Conservation (phyloP, 2,329 filamentous ascomycete genomes). For the Talaromyces sp. region DNA sequence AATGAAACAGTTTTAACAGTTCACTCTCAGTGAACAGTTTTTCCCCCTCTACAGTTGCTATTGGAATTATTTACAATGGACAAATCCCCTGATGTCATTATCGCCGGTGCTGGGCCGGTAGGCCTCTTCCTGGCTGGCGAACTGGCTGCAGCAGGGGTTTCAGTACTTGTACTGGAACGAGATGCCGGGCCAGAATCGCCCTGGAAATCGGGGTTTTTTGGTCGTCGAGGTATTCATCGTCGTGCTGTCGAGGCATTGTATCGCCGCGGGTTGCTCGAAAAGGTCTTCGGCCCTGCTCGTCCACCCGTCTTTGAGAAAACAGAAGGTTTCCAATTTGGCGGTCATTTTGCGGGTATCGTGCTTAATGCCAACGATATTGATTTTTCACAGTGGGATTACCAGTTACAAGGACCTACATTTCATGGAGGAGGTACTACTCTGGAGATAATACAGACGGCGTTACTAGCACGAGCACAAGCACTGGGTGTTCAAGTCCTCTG, state of each 20-base stretch:
- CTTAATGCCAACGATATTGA: slow-evolving; percentile 16
- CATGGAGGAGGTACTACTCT: slow-evolving; percentile 8
- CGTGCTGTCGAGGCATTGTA: slow-evolving; percentile 31
- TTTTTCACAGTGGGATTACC: slow-evolving; percentile 8
- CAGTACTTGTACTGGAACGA: background rate
- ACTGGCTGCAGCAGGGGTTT: background rate
- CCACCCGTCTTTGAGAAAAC: slow-evolving; percentile 11
- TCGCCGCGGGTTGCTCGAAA: slow-evolving; percentile 33
- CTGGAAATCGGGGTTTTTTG: slow-evolving; percentile 22
- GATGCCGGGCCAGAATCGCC: slow-evolving; percentile 14
- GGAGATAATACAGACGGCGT: background rate
- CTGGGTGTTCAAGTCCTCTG: background rate
- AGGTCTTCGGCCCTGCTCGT: slow-evolving; percentile 16
- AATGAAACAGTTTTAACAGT: background rate
- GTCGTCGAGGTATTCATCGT: slow-evolving; percentile 26
- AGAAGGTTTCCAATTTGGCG: slow-evolving; percentile 24
- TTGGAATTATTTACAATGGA: background rate
- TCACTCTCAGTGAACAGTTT: background rate
- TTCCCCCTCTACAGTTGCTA: background rate
- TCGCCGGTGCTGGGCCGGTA: background rate
- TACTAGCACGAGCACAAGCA: background rate
- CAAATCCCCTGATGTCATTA: background rate
- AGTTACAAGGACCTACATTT: slow-evolving; percentile 1
- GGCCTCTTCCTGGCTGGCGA: background rate
- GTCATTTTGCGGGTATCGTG: slow-evolving; percentile 24